Evolutionary conservation across 2,329 filamentous ascomycete species (phyloP).

Genomic region (Phyllosticta citribraziliensis): DNA sequence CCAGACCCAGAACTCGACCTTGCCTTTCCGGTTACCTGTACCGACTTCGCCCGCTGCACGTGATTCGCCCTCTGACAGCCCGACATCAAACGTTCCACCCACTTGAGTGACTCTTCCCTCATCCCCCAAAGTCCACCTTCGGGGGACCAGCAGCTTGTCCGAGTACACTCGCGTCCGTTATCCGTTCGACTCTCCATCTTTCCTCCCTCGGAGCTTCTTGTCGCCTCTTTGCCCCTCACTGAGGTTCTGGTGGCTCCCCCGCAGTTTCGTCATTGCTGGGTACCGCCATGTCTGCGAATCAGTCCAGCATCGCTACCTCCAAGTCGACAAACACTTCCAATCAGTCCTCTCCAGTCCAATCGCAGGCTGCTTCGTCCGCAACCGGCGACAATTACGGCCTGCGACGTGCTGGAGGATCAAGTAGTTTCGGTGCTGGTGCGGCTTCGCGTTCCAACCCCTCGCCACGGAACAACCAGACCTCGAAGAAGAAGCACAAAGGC

Average conservation of each 20-base stretch:
- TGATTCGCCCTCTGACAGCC: not conserved
- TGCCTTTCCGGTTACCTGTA: no score
- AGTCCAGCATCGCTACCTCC: constrained; percentile 30
- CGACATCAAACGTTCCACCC: not conserved
- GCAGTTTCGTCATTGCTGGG: constrained; percentile 6
- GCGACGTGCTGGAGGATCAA: constrained; percentile 30
- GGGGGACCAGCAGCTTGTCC: constrained; percentile 1
- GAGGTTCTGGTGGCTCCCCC: not conserved
- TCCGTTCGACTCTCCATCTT: not conserved
- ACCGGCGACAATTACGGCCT: constrained; percentile 34
- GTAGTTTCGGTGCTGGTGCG: constrained; percentile 29
- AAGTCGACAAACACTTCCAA: constrained; percentile 29
- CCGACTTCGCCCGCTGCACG: not conserved
- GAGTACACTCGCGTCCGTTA: no score
- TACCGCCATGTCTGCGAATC: constrained; percentile 34
- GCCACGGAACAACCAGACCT: constrained; percentile 65
- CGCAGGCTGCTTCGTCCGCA: constrained; percentile 34
- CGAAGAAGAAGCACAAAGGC: constrained; percentile 74
- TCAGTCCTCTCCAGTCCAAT: constrained; percentile 33
- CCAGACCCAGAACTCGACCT: not conserved
- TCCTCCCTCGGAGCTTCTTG: not conserved
- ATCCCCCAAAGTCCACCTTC: constrained; percentile 9
- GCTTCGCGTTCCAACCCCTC: constrained; percentile 32
- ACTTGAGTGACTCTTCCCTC: constrained; percentile 5
- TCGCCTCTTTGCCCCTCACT: not conserved